Evolutionary conservation across 805 yeast genomes (phyloP), one percentile per base, ranked within the genome.

Genomic region (Kuraishia cidri): DNA sequence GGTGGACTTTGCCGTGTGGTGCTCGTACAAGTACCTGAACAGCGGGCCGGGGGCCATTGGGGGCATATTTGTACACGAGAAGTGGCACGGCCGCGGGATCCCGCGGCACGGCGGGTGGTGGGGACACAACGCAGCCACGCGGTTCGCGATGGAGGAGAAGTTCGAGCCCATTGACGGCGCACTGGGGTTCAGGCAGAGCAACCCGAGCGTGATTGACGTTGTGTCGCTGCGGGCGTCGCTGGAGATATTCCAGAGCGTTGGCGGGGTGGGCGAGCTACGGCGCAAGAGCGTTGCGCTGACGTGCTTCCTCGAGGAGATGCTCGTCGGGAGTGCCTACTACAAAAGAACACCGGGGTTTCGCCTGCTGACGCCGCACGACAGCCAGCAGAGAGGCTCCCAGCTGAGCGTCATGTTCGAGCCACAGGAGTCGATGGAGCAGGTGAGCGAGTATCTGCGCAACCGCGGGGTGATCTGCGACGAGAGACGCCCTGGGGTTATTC

Each of bases 71-170:
- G 79, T 88, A 24, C 77, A 88, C 50, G 79, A 75, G 40, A 66
- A 55, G 39, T 58, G 28, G 26, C 14, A 25, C 52, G 40, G 17
- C 11, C 11, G 24, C 5, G 20, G 13, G 13, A 44, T 64, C 24
- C 83, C 95, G 1, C 63, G 97, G 38, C 60, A 85, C 32, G 94
- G 95, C 1, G 97, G 97, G 1, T 88, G 97, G 97, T 88, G 97
- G 96, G 97, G 96, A 1, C 88, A 86, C 48, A 75, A 80, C 43
- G 62, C 79, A 0, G 44, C 46, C 2, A 73, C 73, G 23, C 59
- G 97, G 39, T 88, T 88, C 54, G 65, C 75, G 45, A 88, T 88
- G 97, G 48, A 69, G 36, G 88, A 79, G 47, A 45, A 63, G 19
- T 88, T 85, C 45, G 79, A 78, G 34, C 95, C 96, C 1, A 81